These are phyloP conservation scores for Pelargonium myrrhifolium DNA, from an alignment of 441 rosid genomes.

Conservation along the genomic window DNA sequence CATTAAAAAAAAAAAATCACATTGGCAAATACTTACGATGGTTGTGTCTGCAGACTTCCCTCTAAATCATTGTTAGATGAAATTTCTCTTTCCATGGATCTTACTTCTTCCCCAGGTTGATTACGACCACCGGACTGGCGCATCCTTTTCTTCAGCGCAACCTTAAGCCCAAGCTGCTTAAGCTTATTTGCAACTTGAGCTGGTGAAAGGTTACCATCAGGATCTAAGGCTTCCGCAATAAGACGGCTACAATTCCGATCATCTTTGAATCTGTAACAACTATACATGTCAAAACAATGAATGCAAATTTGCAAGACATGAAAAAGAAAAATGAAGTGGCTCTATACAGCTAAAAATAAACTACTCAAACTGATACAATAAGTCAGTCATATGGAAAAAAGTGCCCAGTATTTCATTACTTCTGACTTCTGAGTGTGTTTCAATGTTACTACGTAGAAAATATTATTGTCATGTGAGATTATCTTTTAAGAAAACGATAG, in stretches of 20 bases:
- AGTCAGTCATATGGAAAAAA: conserved; percentile 3
- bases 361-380: conserved; percentile 8
- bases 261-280: conserved; percentile 63
- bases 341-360: neutral
- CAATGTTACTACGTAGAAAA: neutral
- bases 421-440: conserved; percentile 4
- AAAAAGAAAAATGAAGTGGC: neutral
- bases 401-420: conserved; percentile 1
- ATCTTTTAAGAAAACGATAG: conserved; percentile 1
- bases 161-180: conserved; percentile 66
- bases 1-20: neutral
- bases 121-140: conserved; percentile 24
- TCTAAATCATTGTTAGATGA: conserved; percentile 29
- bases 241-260: conserved; percentile 43
- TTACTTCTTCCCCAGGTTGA: conserved; percentile 29
- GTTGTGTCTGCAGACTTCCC: conserved; percentile 31
- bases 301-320: conserved; percentile 17
- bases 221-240: conserved; percentile 68
- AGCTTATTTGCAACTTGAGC: conserved; percentile 89
- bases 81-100: conserved; percentile 22
- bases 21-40: conserved; percentile 46
- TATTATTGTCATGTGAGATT: neutral
- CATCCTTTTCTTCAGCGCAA: conserved; percentile 45
- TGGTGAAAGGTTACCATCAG: conserved; percentile 62
- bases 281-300: conserved; percentile 17